These are phyloP conservation scores for Rhodocollybia butyracea DNA, from an alignment of 768 basidiomycete species.

Conservation along the genomic window DNA sequence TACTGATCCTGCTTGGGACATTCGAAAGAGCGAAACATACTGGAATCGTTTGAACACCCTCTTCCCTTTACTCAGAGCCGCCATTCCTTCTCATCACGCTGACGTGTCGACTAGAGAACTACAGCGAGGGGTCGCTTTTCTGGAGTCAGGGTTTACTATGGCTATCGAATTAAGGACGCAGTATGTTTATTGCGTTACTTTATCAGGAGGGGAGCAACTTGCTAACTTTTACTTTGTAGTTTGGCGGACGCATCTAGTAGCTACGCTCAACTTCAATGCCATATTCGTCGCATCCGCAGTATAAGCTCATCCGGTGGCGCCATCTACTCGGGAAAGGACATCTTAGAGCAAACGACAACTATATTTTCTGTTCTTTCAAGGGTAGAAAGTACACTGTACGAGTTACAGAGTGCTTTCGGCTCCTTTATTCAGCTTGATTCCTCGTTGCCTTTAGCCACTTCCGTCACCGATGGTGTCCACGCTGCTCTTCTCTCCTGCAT, in stretches of 20 bases:
- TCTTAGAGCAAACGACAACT: not conserved
- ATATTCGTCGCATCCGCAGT: conserved; percentile 26
- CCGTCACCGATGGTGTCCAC: not conserved
- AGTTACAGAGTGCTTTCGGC: conserved; percentile 22
- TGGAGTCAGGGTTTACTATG: conserved; percentile 75
- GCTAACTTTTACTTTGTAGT: conserved; percentile 17
- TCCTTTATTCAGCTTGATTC: conserved; percentile 14
- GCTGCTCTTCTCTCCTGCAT: not conserved
- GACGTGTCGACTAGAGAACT: conserved; percentile 89
- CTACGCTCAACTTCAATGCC: conserved; percentile 21
- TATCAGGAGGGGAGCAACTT: not conserved
- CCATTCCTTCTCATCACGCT: conserved; percentile 66
- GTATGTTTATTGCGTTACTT: conserved; percentile 41
- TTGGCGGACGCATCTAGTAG: conserved; percentile 23
- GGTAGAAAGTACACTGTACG: conserved; percentile 18
- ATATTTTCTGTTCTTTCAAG: conserved; percentile 7
- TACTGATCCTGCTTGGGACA: conserved; percentile 12
- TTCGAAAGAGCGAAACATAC: conserved; percentile 52
- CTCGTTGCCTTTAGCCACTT: not conserved
- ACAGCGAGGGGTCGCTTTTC: conserved; percentile 69
- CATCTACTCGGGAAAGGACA: conserved; percentile 8
- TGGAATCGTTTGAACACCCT: conserved; percentile 59
- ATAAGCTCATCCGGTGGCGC: conserved; percentile 17
- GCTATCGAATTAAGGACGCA: conserved; percentile 59
- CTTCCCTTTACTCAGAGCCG: conserved; percentile 63